These are phyloP conservation scores for Colletotrichum shisoi DNA, from an alignment of 2,329 filamentous ascomycete species.

Conservation along the genomic window DNA sequence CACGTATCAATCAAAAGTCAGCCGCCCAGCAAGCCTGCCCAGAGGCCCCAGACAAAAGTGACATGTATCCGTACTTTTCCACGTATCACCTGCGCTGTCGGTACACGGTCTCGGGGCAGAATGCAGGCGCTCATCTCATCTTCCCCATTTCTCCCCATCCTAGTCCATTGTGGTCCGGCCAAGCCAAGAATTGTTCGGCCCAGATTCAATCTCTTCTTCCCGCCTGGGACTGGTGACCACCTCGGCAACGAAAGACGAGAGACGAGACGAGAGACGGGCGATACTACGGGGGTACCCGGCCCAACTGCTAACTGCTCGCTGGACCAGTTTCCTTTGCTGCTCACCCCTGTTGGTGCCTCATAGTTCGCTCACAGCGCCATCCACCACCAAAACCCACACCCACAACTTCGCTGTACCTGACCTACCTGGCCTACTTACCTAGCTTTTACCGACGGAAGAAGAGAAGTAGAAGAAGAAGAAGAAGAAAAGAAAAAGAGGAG, in stretches of 20 bases:
- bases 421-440: not conserved
- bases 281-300: constrained; percentile 1
- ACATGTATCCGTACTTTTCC: not conserved
- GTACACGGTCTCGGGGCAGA: not conserved
- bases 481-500: not conserved
- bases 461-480: not conserved
- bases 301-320: not conserved
- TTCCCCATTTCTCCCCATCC: constrained; percentile 25
- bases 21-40: constrained; percentile 26
- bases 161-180: constrained; percentile 26
- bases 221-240: not conserved
- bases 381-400: not conserved
- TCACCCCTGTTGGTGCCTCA: constrained; percentile 32
- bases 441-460: constrained; percentile 16
- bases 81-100: not conserved
- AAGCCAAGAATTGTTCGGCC: constrained; percentile 33
- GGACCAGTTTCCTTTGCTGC: constrained; percentile 10
- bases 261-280: not conserved
- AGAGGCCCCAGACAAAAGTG: constrained; percentile 1
- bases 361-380: constrained; percentile 21
- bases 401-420: constrained; percentile 15
- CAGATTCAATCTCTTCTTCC: constrained; percentile 28
- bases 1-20: constrained; percentile 24
- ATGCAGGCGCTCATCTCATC: constrained; percentile 4
- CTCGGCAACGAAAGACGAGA: not conserved